Base-by-base conservation (phyloP, 441 rosid genomes). In the Adansonia gregorii region DNA sequence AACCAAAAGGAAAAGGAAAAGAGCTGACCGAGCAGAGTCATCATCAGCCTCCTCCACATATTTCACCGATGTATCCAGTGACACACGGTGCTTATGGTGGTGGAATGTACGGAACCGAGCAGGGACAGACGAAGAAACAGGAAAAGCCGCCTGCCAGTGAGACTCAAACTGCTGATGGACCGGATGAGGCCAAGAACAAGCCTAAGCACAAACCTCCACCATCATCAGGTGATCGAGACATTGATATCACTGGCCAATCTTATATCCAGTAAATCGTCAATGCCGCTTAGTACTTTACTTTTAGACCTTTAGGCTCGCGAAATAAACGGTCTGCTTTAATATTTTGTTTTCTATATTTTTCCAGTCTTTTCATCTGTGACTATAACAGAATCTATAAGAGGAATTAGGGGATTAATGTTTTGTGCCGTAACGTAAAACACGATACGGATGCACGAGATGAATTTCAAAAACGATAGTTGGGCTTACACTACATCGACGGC, bases 221-320 rank as follows among this genome's bases (percentile, higher is more conserved):
- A 22, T 87, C 92, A 0, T 82, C 94, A 0, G 97, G 93, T 11
- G 88, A 92, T 78, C 80, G 89, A 20, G 93, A 88, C 46, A 60
- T 85, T 48, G 95, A 87, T 51, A 81, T 92, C 72, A 89, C 93
- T 0, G 94, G 94, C 74, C 88, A 86, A 54, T 89, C 94, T 73
- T 93, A 90, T 52, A 88, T 93, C 39, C 92, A 89, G 80, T 92
- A 59, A 66, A 46, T 22, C 6, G 35, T 12, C 11, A 2, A 19
- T 14, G 41, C 35, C 14, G 39, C 31, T 59, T 17, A 12, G 6
- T 17, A 1, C 0, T 6, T 22, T 22, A 2, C 3, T 49, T 49
- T 14, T 49, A 17, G 15, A 20, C 49, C 20, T 43, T 52, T 20
- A 20, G 49, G 52, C 19, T 69, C 8, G 43, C 15, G 17, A 14